Percentiles rank a stretch among this genome's conserved stretches.
phyloP scores from a whole-genome alignment of 2,329 filamentous ascomycete genomes.

The Colletotrichum sidae region DNA sequence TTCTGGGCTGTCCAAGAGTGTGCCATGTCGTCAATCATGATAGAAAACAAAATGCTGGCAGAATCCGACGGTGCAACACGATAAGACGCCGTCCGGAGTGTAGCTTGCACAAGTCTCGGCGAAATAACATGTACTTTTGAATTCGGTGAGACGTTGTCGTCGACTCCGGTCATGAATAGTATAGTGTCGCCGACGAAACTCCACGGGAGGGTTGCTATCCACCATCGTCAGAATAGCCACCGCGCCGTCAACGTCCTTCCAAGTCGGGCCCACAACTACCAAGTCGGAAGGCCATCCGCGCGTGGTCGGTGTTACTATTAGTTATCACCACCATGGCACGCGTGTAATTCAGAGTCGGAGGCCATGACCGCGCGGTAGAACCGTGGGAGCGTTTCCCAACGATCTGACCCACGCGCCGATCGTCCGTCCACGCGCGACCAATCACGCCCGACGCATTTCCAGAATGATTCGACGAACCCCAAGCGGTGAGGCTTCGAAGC shows the following conservation, averaged over 20 bases:
- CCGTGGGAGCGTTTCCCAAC: slow-evolving; percentile 25
- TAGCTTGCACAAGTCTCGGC: slow-evolving; percentile 22
- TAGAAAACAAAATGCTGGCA: background rate
- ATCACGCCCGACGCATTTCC: slow-evolving; percentile 23
- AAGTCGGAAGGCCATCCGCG: slow-evolving; percentile 12
- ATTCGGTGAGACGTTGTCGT: background rate
- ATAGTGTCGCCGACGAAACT: background rate
- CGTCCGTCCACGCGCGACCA: slow-evolving; percentile 12
- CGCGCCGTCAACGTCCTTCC: background rate
- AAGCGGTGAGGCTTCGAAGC: slow-evolving; percentile 32
- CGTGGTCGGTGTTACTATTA: background rate
- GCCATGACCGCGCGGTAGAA: too few relatives aligned
- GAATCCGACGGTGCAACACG: background rate
- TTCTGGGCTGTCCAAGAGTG: background rate
- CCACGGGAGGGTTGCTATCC: background rate
- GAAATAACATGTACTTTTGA: background rate
- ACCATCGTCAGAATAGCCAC: slow-evolving; percentile 1
- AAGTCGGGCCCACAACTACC: background rate
- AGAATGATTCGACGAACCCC: slow-evolving; percentile 31
- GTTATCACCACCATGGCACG: background rate
- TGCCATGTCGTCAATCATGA: slow-evolving; percentile 6
- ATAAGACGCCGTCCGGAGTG: slow-evolving; percentile 32
- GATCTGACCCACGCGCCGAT: slow-evolving; percentile 35
- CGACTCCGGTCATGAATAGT: slow-evolving; percentile 2
- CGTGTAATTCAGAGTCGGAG: too few relatives aligned